phyloP scores from a whole-genome alignment of 2,329 filamentous ascomycete genomes.

The Calonectria leucothoes region DNA sequence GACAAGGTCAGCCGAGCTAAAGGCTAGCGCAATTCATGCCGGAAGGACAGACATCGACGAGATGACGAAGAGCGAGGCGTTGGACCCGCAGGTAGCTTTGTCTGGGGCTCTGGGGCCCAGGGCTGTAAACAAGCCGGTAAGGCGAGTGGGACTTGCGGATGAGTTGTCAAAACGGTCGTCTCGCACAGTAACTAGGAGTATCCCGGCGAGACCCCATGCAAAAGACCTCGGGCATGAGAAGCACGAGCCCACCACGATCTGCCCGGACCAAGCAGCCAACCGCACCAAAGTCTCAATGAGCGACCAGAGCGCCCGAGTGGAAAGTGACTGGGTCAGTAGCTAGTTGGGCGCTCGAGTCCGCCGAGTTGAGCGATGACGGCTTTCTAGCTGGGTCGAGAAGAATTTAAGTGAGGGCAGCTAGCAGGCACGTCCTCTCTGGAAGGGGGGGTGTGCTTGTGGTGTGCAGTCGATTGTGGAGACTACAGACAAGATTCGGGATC shows the following conservation, averaged over 20 bases:
- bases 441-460: slow-evolving; percentile 9
- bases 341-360: slow-evolving; percentile 37
- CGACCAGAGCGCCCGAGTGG: slow-evolving; percentile 34
- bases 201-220: slow-evolving; percentile 52
- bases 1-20: slow-evolving; percentile 42
- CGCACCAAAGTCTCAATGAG: slow-evolving; percentile 54
- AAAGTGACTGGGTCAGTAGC: slow-evolving; percentile 32
- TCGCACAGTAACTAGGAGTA: slow-evolving; percentile 53
- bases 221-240: slow-evolving; percentile 52
- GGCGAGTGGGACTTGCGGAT: slow-evolving; percentile 45
- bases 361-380: slow-evolving; percentile 39
- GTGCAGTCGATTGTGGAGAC: slow-evolving; percentile 27
- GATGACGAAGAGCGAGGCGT: slow-evolving; percentile 45
- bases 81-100: slow-evolving; percentile 39
- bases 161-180: slow-evolving; percentile 52
- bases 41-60: slow-evolving; percentile 39
- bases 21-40: slow-evolving; percentile 45
- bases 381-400: slow-evolving; percentile 37
- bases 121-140: slow-evolving; percentile 30
- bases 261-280: slow-evolving; percentile 50
- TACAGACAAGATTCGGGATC: slow-evolving; percentile 33
- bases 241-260: slow-evolving; percentile 54
- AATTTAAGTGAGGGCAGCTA: slow-evolving; percentile 37
- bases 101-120: slow-evolving; percentile 42
- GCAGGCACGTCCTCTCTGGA: slow-evolving; percentile 10